Evolutionary conservation across 1,139 yeast genomes (phyloP).

Genomic region (Suhomyces taliae): DNA sequence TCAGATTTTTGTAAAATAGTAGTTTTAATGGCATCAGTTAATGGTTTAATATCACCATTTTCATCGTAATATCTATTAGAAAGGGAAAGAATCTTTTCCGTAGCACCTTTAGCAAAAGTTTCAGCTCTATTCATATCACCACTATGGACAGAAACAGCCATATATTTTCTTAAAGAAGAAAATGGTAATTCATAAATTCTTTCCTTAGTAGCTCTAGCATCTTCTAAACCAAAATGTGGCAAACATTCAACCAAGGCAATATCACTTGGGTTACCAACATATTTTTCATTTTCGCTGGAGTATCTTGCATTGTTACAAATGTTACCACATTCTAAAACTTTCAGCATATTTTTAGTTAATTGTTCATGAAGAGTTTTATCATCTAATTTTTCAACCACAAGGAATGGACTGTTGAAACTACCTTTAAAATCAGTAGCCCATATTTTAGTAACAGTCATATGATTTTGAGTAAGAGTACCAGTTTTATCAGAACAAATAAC

Average conservation of each 20-base stretch:
- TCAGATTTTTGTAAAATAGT: constrained; percentile 57
- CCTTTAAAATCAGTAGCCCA: constrained; percentile 78
- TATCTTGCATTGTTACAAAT: constrained; percentile 79
- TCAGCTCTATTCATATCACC: constrained; percentile 58
- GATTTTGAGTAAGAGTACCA: constrained; percentile 92
- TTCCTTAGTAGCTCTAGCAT: constrained; percentile 57
- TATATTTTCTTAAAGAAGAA: constrained; percentile 78
- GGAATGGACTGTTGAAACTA: constrained; percentile 44
- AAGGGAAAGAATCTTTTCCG: constrained; percentile 66
- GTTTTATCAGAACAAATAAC: constrained; percentile 95
- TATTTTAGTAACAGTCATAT: constrained; percentile 84
- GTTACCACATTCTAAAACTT: constrained; percentile 65
- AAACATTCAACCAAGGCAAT: constrained; percentile 81
- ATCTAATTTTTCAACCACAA: constrained; percentile 50
- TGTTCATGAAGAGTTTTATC: constrained; percentile 41
- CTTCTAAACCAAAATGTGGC: constrained; percentile 69
- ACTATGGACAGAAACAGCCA: constrained; percentile 74
- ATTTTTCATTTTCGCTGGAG: constrained; percentile 68
- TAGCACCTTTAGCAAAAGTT: constrained; percentile 85
- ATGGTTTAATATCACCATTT: constrained; percentile 52
- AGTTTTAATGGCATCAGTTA: constrained; percentile 51
- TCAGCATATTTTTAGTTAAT: constrained; percentile 52
- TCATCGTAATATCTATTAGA: constrained; percentile 61
- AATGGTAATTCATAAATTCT: constrained; percentile 79
- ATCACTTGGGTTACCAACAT: constrained; percentile 91